Evolutionary conservation across 2,329 filamentous ascomycete genomes (phyloP).

Genomic region (Diplodia scrobiculata): DNA sequence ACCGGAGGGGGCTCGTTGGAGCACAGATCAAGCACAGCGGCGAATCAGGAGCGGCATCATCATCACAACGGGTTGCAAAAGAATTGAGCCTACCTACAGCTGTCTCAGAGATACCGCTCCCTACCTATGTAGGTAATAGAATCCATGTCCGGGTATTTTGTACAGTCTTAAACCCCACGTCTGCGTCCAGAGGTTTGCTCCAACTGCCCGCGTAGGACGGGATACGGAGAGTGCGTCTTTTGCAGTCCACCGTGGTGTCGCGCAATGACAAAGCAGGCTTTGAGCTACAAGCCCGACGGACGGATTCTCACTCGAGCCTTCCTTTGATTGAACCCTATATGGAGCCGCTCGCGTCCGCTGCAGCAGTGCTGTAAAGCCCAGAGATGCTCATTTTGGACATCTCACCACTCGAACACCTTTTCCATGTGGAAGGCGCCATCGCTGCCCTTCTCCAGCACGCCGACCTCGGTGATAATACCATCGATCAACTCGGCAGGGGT

Average conservation of each 20-base stretch:
- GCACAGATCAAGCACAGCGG: constrained; percentile 18
- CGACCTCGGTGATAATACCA: constrained; percentile 89
- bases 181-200: too few relatives aligned
- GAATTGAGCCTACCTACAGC: not conserved
- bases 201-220: too few relatives aligned
- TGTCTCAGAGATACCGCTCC: too few relatives aligned
- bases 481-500: constrained; percentile 88
- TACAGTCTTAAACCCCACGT: too few relatives aligned
- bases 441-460: constrained; percentile 75
- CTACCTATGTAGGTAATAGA: too few relatives aligned
- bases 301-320: not conserved
- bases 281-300: not conserved
- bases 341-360: constrained; percentile 29
- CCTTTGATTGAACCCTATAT: not conserved
- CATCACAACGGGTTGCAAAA: constrained; percentile 36
- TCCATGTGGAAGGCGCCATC: constrained; percentile 68
- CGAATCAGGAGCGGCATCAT: constrained; percentile 11
- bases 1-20: not conserved
- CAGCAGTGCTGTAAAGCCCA: constrained; percentile 29
- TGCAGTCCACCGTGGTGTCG: too few relatives aligned
- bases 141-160: too few relatives aligned
- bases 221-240: too few relatives aligned
- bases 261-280: not conserved
- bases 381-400: constrained; percentile 37
- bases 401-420: constrained; percentile 43